Evolutionary conservation across 176 grass and related monocot species (phyloP).

Genomic region (Bolboschoenus planiculmis): DNA sequence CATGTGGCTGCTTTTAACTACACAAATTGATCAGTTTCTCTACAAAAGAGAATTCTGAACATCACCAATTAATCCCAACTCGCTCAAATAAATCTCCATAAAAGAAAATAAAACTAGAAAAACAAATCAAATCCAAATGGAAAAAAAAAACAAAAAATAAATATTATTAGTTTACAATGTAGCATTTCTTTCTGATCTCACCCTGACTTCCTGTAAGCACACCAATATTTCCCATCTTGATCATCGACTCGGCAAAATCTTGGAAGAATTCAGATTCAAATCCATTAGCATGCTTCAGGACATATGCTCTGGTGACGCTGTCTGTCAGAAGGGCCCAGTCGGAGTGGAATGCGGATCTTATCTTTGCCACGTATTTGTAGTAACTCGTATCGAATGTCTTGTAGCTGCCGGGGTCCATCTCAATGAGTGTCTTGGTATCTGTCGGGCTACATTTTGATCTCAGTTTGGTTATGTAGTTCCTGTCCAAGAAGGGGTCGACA

Average conservation of each 20-base stretch:
- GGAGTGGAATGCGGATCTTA: conserved; percentile 62
- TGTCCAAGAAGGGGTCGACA: conserved; percentile 2
- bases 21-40: neutral
- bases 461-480: neutral
- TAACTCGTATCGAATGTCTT: conserved; percentile 55
- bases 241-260: conserved; percentile 45
- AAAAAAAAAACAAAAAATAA: no score
- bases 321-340: conserved; percentile 56
- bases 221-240: conserved; percentile 50
- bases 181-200: conserved; percentile 64
- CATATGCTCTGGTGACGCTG: conserved; percentile 38
- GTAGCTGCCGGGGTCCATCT: conserved; percentile 87
- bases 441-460: conserved; percentile 29
- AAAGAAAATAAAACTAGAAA: neutral
- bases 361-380: conserved; percentile 43
- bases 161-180: conserved; percentile 21
- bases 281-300: conserved; percentile 45
- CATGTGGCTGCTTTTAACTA: neutral
- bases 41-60: neutral
- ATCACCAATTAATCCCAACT: neutral
- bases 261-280: neutral
- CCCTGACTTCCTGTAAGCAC: conserved; percentile 46
- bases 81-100: neutral
- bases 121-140: neutral
- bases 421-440: conserved; percentile 60